phyloP scores from a whole-genome alignment of 768 basidiomycete species.

The Tricholoma sp. region DNA sequence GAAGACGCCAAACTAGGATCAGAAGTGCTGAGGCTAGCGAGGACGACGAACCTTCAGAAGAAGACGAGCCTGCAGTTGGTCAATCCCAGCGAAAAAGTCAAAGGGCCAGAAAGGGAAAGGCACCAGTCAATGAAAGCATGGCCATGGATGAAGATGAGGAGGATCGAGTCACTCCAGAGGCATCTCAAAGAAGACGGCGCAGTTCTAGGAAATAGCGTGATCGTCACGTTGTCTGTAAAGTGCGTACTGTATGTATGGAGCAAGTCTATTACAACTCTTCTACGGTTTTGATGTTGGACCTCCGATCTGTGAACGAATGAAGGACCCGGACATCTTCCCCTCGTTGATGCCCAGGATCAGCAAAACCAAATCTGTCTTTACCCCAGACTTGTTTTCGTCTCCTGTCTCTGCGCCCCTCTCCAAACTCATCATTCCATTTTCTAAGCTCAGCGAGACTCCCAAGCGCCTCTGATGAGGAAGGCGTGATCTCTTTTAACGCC shows the following conservation, averaged over 20 bases:
- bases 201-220: constrained; percentile 13
- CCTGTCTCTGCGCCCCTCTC: constrained; percentile 71
- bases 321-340: constrained; percentile 43
- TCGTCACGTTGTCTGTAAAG: constrained; percentile 3
- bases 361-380: constrained; percentile 84
- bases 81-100: constrained; percentile 16
- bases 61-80: constrained; percentile 34
- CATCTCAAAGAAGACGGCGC: constrained; percentile 10
- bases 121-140: constrained; percentile 26
- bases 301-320: constrained; percentile 4
- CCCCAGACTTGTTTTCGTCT: constrained; percentile 78
- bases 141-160: constrained; percentile 39
- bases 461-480: constrained; percentile 79
- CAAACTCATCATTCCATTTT: constrained; percentile 93
- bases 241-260: background rate
- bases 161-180: constrained; percentile 17
- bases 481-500: constrained; percentile 85
- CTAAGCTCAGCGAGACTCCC: constrained; percentile 71
- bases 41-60: constrained; percentile 38
- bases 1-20: constrained; percentile 27
- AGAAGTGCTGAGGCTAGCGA: constrained; percentile 32
- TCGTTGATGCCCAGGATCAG: constrained; percentile 34
- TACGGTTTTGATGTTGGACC: background rate
- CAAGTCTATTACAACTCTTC: constrained; percentile 1
- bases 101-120: constrained; percentile 27